phyloP scores from a whole-genome alignment of 768 basidiomycete genomes.

The Rhodosporidiobolus odoratus region DNA sequence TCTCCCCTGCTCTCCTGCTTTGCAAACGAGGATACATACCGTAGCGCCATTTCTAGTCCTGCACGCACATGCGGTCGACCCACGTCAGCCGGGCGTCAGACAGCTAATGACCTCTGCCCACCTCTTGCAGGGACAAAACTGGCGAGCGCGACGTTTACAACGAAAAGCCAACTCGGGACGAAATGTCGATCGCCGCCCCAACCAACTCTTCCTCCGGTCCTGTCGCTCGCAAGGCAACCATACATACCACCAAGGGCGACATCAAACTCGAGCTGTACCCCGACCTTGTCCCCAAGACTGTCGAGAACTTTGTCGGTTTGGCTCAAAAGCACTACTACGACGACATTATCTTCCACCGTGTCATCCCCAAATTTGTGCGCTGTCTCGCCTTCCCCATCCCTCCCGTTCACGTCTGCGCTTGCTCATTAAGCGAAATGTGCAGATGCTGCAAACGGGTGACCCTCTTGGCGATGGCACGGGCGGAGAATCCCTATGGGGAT shows the following conservation, averaged over 20 bases:
- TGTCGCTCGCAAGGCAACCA: conserved; percentile 71
- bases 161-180: conserved; percentile 92
- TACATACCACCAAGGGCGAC: conserved; percentile 93
- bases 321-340: conserved; percentile 85
- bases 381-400: not conserved
- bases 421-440: conserved; percentile 19
- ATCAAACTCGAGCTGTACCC: conserved; percentile 86
- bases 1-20: not conserved
- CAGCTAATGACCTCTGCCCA: not conserved
- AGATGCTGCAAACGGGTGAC: conserved; percentile 93
- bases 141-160: conserved; percentile 94
- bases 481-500: conserved; percentile 82
- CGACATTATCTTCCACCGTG: conserved; percentile 88
- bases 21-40: too few relatives aligned
- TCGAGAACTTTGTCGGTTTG: conserved; percentile 96
- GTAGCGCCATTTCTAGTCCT: too few relatives aligned
- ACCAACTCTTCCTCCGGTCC: conserved; percentile 49
- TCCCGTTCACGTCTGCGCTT: not conserved
- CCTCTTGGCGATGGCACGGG: conserved; percentile 93
- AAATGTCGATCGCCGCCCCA: conserved; percentile 75
- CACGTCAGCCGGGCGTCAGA: not conserved
- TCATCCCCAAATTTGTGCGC: conserved; percentile 83
- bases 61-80: too few relatives aligned
- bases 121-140: conserved; percentile 65
- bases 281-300: conserved; percentile 83